Base-by-base conservation (phyloP, 75 land plant species). In the Isoetes taiwanensis region DNA sequence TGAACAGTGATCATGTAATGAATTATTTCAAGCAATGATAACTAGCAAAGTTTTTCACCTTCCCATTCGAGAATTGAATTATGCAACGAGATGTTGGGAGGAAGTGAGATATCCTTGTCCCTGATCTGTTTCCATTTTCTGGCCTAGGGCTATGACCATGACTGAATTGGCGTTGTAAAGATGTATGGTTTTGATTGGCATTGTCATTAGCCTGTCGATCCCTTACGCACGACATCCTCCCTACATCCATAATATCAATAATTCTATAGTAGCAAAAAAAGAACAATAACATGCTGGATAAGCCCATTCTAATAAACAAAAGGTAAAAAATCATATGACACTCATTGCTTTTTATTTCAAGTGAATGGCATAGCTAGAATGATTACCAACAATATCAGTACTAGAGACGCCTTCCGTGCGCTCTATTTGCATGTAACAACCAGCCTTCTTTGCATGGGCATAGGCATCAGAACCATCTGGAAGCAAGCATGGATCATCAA, bases 401-500 rank as follows among this genome's bases (percentile, higher is more conserved):
- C 96, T 90, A 10, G 96, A 89, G 14, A 89, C 96, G 8, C 96
- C 96, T 79, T 89, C 96, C 0, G 96, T 89, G 12, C 96, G 75
- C 50, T 90, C 85, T 54, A 90, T 90, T 69, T 90, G 96, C 70
- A 82, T 90, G 70, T 82, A 90, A 3, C 93, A 83, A 17, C 96
- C 96, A 60, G 77, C 96, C 67, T 80, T 86, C 72, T 90, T 90
- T 43, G 96, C 96, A 58, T 77, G 76, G 21, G 80, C 86, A 72
- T 90, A 90, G 29, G 96, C 96, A 80, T 90, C 96, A 58, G 76
- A 71, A 23, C 96, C 96, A 71, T 90, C 96, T 30, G 91, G 96
- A 64, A 90, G 84, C 16, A 90, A 68, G 63, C 96, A 90, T 0
- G 96, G 96, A 64, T 90, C n/a, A 66, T 90, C 96, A 90, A 65